A percentile compares a stretch with the other conserved stretches of the same genome.
These are phyloP conservation scores for Lycium barbarum DNA, from an alignment of 257 asterid genomes.

Conservation along the genomic window DNA sequence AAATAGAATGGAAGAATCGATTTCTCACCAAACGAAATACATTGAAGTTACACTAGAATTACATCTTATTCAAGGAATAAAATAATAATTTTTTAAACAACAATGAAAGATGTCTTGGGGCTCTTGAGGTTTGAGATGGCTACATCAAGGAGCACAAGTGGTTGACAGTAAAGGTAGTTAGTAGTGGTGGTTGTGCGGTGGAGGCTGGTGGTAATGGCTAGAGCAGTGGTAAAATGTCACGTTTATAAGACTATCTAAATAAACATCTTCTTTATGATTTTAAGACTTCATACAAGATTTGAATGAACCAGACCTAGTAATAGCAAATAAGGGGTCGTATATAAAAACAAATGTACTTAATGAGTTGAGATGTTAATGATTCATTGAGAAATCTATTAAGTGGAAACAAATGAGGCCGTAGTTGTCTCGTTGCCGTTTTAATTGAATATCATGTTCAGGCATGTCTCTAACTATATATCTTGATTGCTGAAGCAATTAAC, in stretches of 20 bases:
- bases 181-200: neutral
- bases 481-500: neutral
- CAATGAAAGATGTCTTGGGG: neutral
- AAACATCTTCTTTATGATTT: conserved; percentile 6
- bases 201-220: neutral
- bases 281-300: neutral
- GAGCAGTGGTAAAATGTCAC: neutral
- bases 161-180: neutral
- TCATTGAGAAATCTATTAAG: neutral
- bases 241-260: neutral
- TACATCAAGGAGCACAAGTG: neutral
- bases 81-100: neutral
- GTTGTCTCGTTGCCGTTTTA: neutral
- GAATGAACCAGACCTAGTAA: neutral
- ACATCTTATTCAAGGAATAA: neutral
- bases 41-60: neutral
- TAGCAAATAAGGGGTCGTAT: neutral
- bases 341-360: neutral
- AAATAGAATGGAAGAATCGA: neutral
- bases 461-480: neutral
- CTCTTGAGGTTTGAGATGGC: neutral
- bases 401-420: neutral
- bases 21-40: neutral
- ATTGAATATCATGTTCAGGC: neutral
- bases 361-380: neutral